Percentiles rank a stretch among this genome's conserved stretches.
phyloP scores from a whole-genome alignment of 306 rosid species.

The Dryas octopetala region DNA sequence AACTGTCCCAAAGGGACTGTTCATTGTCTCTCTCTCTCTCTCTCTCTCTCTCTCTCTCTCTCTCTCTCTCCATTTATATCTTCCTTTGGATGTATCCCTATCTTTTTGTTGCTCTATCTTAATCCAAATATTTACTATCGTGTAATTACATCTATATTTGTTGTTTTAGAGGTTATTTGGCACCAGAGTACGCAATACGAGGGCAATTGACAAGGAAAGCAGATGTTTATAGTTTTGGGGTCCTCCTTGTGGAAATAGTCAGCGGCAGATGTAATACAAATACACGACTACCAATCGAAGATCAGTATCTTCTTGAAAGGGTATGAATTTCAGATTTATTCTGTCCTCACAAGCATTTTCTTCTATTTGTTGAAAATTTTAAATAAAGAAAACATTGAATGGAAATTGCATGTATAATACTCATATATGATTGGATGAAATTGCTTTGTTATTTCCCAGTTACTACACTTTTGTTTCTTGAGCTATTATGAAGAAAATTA shows the following conservation, averaged over 20 bases:
- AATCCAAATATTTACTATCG: background rate
- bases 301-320: conserved; percentile 85
- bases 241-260: conserved; percentile 81
- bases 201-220: conserved; percentile 85
- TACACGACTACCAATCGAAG: conserved; percentile 59
- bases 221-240: conserved; percentile 90
- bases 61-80: conserved; percentile 8
- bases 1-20: too few species aligned
- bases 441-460: background rate
- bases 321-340: conserved; percentile 41
- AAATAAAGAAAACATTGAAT: background rate
- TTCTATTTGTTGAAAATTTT: conserved; percentile 5
- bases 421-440: background rate
- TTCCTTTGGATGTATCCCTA: conserved; percentile 4
- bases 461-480: background rate
- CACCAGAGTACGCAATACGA: conserved; percentile 92
- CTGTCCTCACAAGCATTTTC: conserved; percentile 4
- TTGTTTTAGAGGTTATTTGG: conserved; percentile 81
- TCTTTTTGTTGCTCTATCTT: background rate
- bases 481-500: background rate
- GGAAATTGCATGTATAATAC: background rate
- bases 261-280: conserved; percentile 85
- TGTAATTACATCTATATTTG: conserved; percentile 22
- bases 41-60: conserved; percentile 2
- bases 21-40: conserved; percentile 2